These are phyloP conservation scores for Microstegium vimineum DNA, from an alignment of 176 grass and related monocot species.

Conservation along the genomic window DNA sequence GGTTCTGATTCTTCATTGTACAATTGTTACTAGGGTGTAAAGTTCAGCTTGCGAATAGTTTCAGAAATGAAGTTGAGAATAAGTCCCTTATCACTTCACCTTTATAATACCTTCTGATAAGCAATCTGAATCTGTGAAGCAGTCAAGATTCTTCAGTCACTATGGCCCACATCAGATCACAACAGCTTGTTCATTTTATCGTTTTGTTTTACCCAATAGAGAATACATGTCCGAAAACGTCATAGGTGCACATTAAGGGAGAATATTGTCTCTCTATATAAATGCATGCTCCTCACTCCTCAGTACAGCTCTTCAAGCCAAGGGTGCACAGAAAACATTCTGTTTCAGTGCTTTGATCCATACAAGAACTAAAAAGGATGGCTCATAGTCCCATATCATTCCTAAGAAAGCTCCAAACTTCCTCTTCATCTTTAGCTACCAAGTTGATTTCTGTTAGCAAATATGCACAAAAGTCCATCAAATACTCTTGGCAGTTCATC, in stretches of 20 bases:
- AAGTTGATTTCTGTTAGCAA: slow-evolving; percentile 40
- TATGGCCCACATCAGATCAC: background rate
- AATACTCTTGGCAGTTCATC: slow-evolving; percentile 38
- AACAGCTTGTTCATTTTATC: background rate
- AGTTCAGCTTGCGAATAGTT: background rate
- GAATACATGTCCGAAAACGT: background rate
- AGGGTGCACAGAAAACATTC: background rate
- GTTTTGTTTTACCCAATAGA: background rate
- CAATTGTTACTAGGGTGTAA: slow-evolving; percentile 10
- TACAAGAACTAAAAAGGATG: slow-evolving; percentile 21
- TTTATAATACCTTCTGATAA: background rate
- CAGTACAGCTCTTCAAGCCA: background rate
- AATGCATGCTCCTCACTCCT: background rate
- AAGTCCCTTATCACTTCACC: background rate
- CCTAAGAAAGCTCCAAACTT: slow-evolving; percentile 17
- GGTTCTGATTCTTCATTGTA: slow-evolving; percentile 6
- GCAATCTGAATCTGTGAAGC: slow-evolving; percentile 16
- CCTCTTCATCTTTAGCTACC: slow-evolving; percentile 17
- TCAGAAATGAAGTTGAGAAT: background rate
- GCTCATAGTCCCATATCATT: slow-evolving; percentile 1
- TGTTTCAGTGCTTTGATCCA: background rate
- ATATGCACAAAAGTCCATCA: slow-evolving; percentile 16
- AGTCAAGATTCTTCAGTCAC: background rate
- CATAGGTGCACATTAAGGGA: background rate
- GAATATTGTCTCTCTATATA: slow-evolving; percentile 6